phyloP scores from a whole-genome alignment of 2,329 filamentous ascomycete species.

The Fusarium haematococcum region DNA sequence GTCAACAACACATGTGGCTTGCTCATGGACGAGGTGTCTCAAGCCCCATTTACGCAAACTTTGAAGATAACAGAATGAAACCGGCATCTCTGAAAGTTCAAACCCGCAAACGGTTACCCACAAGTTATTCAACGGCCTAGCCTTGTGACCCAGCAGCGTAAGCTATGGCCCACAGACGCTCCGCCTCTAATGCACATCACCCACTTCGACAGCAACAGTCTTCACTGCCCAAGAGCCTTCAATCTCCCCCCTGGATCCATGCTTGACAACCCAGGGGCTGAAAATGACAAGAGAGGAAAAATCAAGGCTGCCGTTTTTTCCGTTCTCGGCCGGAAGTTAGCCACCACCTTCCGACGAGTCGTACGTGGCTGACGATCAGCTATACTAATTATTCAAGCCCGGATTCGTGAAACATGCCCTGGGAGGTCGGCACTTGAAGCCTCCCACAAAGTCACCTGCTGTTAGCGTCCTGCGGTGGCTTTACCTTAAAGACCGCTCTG shows the following conservation, averaged over 20 bases:
- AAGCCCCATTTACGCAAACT: neutral
- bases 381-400: neutral
- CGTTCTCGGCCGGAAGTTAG: neutral
- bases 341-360: neutral
- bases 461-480: neutral
- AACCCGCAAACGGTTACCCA: neutral
- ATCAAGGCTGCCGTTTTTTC: neutral
- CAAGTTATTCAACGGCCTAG: neutral
- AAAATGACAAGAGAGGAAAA: neutral
- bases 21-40: neutral
- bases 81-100: neutral
- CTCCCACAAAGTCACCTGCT: neutral
- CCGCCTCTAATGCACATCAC: neutral
- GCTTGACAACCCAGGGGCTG: neutral
- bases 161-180: neutral
- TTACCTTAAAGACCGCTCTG: neutral
- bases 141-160: neutral
- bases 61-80: neutral
- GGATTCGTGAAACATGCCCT: neutral
- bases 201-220: neutral
- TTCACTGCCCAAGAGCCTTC: neutral
- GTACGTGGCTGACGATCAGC: neutral
- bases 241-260: neutral
- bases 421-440: neutral
- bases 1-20: neutral